Percentiles rank a stretch among this genome's conserved stretches.
Evolutionary conservation across 441 rosid genomes (phyloP).

Genomic region (Melastoma candidum): DNA sequence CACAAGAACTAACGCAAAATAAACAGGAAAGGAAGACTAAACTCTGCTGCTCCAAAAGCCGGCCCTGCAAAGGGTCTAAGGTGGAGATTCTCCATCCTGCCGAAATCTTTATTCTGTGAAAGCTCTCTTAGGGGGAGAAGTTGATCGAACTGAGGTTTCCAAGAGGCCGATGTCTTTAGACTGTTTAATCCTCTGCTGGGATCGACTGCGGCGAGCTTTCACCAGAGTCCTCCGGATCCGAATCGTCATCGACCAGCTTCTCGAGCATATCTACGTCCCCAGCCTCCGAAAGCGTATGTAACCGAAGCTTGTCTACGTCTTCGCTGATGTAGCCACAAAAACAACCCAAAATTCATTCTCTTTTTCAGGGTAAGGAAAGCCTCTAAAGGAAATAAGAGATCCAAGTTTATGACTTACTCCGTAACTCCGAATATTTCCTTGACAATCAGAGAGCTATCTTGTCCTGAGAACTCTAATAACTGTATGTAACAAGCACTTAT

Average conservation of each 20-base stretch:
- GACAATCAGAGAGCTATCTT: slow-evolving; percentile 66
- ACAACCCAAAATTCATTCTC: not conserved
- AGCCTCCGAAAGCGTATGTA: slow-evolving; percentile 68
- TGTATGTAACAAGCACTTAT: slow-evolving; percentile 16
- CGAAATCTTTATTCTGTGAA: too few species aligned
- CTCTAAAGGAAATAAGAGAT: slow-evolving; percentile 1
- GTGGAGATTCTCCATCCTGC: too few species aligned
- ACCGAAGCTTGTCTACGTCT: slow-evolving; percentile 65
- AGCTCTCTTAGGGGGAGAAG: too few species aligned
- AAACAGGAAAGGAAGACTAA: too few species aligned
- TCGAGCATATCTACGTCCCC: slow-evolving; percentile 80
- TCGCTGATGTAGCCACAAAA: slow-evolving; percentile 36
- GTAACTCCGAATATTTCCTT: slow-evolving; percentile 93
- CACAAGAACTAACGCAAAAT: too few species aligned
- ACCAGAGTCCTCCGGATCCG: slow-evolving; percentile 41
- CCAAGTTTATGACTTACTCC: slow-evolving; percentile 44
- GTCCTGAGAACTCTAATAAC: slow-evolving; percentile 82
- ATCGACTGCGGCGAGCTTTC: slow-evolving; percentile 12
- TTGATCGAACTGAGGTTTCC: too few species aligned
- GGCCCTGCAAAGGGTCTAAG: too few species aligned
- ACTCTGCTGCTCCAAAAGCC: too few species aligned
- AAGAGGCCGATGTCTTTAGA: too few species aligned
- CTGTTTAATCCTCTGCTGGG: too few species aligned
- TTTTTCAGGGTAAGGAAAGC: not conserved
- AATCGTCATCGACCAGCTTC: slow-evolving; percentile 53